Percentiles rank a stretch among this genome's conserved stretches.
Evolutionary conservation across 225 moss, liverwort and hornwort species (phyloP).

Genomic region (Polytrichum commune): DNA sequence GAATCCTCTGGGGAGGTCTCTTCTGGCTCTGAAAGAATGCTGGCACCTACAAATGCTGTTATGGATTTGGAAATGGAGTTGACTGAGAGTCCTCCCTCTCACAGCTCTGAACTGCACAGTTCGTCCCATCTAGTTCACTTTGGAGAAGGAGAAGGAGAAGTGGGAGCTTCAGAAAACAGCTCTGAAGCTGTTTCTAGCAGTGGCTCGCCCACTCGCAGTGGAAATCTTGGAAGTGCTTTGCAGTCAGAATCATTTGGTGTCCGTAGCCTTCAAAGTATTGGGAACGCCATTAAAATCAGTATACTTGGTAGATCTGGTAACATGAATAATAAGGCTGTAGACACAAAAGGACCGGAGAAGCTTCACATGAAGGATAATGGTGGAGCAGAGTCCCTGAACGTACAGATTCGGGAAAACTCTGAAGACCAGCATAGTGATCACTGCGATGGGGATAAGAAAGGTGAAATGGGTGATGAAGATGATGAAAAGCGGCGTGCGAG

Average conservation of each 20-base stretch:
- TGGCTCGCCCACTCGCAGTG: constrained; percentile 2
- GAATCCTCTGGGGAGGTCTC: constrained; percentile 23
- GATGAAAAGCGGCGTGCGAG: constrained; percentile 47
- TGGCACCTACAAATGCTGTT: constrained; percentile 18
- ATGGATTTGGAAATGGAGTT: neutral
- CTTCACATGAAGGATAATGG: constrained; percentile 12
- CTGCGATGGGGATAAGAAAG: constrained; percentile 36
- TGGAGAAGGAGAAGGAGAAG: constrained; percentile 25
- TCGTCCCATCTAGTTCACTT: constrained; percentile 13
- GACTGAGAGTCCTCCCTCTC: neutral
- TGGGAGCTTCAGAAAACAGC: constrained; percentile 6
- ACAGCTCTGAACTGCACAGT: constrained; percentile 8
- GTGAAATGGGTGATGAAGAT: constrained; percentile 33
- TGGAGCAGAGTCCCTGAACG: constrained; percentile 27
- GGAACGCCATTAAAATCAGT: constrained; percentile 29
- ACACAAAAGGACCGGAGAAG: constrained; percentile 20
- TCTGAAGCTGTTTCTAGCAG: constrained; percentile 16
- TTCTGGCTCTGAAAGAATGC: constrained; percentile 20
- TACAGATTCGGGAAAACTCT: constrained; percentile 19
- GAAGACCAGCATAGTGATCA: constrained; percentile 47
- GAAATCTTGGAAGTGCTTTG: constrained; percentile 8
- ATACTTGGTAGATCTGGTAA: constrained; percentile 29
- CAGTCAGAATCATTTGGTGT: constrained; percentile 25
- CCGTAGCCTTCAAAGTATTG: constrained; percentile 29
- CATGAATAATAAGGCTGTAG: constrained; percentile 13